Base-by-base conservation (phyloP, 2,329 filamentous ascomycete genomes). In the Colletotrichum lindemuthianum region DNA sequence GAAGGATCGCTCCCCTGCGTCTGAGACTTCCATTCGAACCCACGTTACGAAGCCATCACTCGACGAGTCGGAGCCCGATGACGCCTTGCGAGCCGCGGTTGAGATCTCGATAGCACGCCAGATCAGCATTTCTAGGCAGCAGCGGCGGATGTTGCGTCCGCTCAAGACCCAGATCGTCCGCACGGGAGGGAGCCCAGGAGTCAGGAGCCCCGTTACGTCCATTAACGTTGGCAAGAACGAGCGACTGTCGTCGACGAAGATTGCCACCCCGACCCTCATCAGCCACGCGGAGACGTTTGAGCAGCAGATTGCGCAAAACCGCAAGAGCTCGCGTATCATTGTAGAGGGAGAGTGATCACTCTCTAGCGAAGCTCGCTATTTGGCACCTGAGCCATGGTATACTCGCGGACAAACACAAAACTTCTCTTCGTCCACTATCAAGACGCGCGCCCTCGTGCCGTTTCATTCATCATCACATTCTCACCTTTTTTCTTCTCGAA, bases 71-170 rank as follows among this genome's bases (percentile, higher is more conserved):
- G 61, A 61, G 43, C 56, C 75, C 1, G 78, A 82, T 68, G 73
- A 74, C 24, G 79, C 77, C 7, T 74, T 85, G 12, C 82, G 83
- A 67, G 82, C 82, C 47, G 86, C 88, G 2, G 87, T 89, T 4
- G 85, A 90, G 73, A 81, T 89, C 49, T 90, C 88, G 2, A 90
- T 91, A 69, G 88, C 88, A 0, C 81, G 89, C 2, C 88, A 91
- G 72, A 90, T 91, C 68, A 89, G 86, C 68, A 79, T 91, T 33
- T 89, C 87, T 11, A 78, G 84, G 11, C 82, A 88, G 74, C 89
- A 90, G 73, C 80, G 85, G 15, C 82, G 84, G 70, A 76, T 90
- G 67, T 76, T 90, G 15, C 81, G 84, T n/a, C 86, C 86, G 11
- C 75, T 88, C 43, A 79, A 82, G 70, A 77, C 75, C 24, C 74